phyloP scores from a whole-genome alignment of 352 stramenopile species.

The Globisporangium recalcitrans region DNA sequence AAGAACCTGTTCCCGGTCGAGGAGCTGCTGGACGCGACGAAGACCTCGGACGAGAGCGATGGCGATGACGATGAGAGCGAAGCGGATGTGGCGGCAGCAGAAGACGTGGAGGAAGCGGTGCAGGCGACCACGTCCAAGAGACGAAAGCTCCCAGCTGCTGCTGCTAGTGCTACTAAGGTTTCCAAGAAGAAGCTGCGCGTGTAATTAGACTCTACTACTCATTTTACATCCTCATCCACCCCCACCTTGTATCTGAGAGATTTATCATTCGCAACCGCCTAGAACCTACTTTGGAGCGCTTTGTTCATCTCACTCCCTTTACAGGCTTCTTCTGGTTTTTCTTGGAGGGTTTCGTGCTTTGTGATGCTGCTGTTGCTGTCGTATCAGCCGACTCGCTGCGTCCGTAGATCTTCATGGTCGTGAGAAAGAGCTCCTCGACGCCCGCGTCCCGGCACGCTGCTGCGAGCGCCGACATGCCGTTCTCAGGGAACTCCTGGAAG shows the following conservation, averaged over 20 bases:
- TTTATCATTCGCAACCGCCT: neutral
- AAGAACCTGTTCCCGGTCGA: slow-evolving; percentile 67
- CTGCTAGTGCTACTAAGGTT: slow-evolving; percentile 7
- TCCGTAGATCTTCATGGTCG: slow-evolving; percentile 76
- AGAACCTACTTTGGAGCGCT: neutral
- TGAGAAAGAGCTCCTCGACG: slow-evolving; percentile 67
- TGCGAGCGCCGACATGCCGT: slow-evolving; percentile 60
- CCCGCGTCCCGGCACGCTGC: slow-evolving; percentile 39
- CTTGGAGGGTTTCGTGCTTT: neutral
- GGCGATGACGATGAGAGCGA: slow-evolving; percentile 25
- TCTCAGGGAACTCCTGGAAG: slow-evolving; percentile 61
- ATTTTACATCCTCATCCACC: neutral
- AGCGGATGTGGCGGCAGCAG: neutral
- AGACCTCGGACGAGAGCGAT: slow-evolving; percentile 34
- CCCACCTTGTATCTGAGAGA: neutral
- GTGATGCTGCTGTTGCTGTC: neutral
- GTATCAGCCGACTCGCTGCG: neutral
- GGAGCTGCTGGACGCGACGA: slow-evolving; percentile 16
- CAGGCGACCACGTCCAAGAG: slow-evolving; percentile 14
- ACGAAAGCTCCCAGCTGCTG: slow-evolving; percentile 2
- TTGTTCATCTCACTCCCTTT: neutral
- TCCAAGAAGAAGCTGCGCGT: slow-evolving; percentile 42
- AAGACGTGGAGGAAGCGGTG: neutral
- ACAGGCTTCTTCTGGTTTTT: neutral
- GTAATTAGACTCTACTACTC: slow-evolving; percentile 27